Conservation (phyloP, 352 stramenopile species). For the Phytophthora brassicae region DNA sequence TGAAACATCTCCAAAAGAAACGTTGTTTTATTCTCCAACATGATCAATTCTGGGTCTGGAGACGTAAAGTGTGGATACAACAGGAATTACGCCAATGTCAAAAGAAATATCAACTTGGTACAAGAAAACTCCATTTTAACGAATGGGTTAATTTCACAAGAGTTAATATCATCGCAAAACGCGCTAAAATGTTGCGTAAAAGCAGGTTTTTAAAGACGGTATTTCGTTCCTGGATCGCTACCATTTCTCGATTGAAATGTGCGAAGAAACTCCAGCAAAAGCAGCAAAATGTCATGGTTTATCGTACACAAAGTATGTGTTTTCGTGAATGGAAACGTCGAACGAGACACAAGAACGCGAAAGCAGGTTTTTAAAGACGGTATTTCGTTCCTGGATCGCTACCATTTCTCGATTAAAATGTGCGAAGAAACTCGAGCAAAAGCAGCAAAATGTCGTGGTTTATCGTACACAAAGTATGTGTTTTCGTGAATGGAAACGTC, state of each 20-base stretch:
- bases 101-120: slow-evolving; percentile 23
- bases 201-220: slow-evolving; percentile 24
- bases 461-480: slow-evolving; percentile 19
- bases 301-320: slow-evolving; percentile 20
- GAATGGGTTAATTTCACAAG: slow-evolving; percentile 66
- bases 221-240: slow-evolving; percentile 44
- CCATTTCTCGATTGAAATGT: slow-evolving; percentile 15
- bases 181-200: slow-evolving; percentile 34
- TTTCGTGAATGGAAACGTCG: slow-evolving; percentile 38
- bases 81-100: slow-evolving; percentile 42
- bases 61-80: slow-evolving; percentile 49
- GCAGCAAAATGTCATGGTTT: slow-evolving; percentile 2
- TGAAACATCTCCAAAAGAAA: slow-evolving; percentile 46
- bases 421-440: slow-evolving; percentile 9
- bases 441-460: slow-evolving; percentile 4
- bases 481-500: slow-evolving; percentile 37
- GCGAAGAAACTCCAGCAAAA: slow-evolving; percentile 11
- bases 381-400: slow-evolving; percentile 47
- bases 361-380: slow-evolving; percentile 18
- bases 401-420: slow-evolving; percentile 15
- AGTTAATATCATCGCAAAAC: slow-evolving; percentile 50
- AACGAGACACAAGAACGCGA: too few relatives aligned
- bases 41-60: slow-evolving; percentile 67
- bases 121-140: slow-evolving; percentile 36
- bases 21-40: slow-evolving; percentile 57